Evolutionary conservation across 2,329 filamentous ascomycete species (phyloP).

Genomic region (Cladophialophora carrionii): DNA sequence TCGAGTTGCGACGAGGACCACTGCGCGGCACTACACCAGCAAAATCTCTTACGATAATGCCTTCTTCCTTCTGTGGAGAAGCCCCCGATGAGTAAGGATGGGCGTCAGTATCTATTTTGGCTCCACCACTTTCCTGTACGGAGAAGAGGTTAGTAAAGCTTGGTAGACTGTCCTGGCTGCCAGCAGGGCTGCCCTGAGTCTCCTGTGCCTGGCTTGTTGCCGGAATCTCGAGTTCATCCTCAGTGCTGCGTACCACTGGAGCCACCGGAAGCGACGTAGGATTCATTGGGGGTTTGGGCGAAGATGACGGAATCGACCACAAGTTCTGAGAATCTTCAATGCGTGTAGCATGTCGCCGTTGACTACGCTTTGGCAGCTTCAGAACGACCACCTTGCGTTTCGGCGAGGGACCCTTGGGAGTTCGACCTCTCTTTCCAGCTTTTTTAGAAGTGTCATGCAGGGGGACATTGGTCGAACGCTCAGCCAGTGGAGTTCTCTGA

Average conservation of each 20-base stretch:
- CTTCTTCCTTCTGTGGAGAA: not conserved
- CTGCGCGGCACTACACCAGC: not conserved
- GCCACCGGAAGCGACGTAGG: not conserved
- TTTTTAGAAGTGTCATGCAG: conserved; percentile 4
- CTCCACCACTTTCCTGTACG: not conserved
- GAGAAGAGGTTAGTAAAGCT: conserved; percentile 11
- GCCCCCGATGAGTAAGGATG: not conserved
- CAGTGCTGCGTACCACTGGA: not conserved
- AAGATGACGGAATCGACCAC: conserved; percentile 36
- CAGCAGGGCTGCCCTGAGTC: conserved; percentile 7
- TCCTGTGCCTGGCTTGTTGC: conserved; percentile 28
- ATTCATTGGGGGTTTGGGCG: conserved; percentile 13
- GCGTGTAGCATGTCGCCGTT: conserved; percentile 5
- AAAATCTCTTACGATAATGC: conserved; percentile 9
- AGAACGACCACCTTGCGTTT: conserved; percentile 30
- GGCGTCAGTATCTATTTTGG: not conserved
- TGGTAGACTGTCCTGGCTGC: conserved; percentile 22
- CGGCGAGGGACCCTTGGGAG: conserved; percentile 6
- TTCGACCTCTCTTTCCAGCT: conserved; percentile 11
- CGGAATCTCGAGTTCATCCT: conserved; percentile 31
- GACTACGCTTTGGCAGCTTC: conserved; percentile 29
- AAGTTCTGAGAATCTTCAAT: conserved; percentile 34
- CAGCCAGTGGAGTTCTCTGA: conserved; percentile 28
- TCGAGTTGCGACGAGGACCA: not conserved
- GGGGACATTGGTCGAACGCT: conserved; percentile 28